Evolutionary conservation across 2,329 filamentous ascomycete species (phyloP), one percentile per base, ranked within the genome.

Genomic region (Trichophyton simii): DNA sequence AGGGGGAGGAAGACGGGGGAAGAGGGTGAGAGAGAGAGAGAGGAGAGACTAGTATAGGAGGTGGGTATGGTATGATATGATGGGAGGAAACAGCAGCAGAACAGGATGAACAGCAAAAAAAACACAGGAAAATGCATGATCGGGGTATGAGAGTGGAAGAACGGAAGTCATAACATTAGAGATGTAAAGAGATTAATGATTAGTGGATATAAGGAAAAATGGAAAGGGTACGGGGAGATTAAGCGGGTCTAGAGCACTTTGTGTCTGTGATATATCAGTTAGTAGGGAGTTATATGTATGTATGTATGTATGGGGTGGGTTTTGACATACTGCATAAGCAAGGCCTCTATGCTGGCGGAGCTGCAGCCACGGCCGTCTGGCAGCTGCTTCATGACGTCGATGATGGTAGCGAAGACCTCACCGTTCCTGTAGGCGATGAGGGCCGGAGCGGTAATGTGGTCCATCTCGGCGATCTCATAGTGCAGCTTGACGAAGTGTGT

Each of bases 381-480:
- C 57, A 96, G 87, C 80, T 94, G 88, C 70, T 91, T 85, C 65
- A 95, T 83, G 59, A 97, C 81, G 60, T 92, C 91, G 0, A 94
- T 89, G 59, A 97, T 79, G 68, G 91, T 95, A 65, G 89, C 89
- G 68, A 97, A 91, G 66, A 96, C 85, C 66, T 97, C 91, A 60
- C 91, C 91, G 68, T 87, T 89, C 62, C 86, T 86, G 78, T 99
- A 99, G 9, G 89, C 92, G 57, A 97, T 79, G 42, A 97, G 79
- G 3, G 94, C 90, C 0, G 94, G 94, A 1, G 96, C 88, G 54
- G 87, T 87, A 36, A 91, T 88, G 62, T 88, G 84, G 72, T 96
- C 90, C 79, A 97, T 96, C 72, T 97, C 91, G 42, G 96, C 95
- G 62, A 96, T 91, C 64, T 88, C 86, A 72, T 90, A 89, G 74